A percentile compares a stretch with the other conserved stretches of the same genome.
Evolutionary conservation across 2,329 filamentous ascomycete species (phyloP).

Genomic region (Annulohypoxylon truncatum): DNA sequence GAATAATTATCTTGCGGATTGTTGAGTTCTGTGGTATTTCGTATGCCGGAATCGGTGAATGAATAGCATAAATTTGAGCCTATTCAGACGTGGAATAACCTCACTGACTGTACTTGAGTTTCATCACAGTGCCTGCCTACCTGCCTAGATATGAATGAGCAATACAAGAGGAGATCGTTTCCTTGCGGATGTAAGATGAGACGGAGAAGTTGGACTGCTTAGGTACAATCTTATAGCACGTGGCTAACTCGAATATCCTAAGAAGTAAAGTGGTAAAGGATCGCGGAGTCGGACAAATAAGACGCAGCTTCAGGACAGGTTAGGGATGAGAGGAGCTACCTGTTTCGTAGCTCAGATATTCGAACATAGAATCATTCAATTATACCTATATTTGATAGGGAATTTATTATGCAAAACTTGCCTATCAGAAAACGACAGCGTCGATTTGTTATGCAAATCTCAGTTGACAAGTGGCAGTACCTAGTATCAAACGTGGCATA

Average conservation of each 20-base stretch:
- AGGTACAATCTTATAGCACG: conserved; percentile 25
- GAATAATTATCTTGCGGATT: conserved; percentile 1
- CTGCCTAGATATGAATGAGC: conserved; percentile 3
- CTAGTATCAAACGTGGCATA: conserved; percentile 39
- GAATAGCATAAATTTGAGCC: conserved; percentile 23
- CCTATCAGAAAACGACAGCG: conserved; percentile 30
- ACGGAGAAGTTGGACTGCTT: conserved; percentile 17
- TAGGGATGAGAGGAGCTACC: conserved; percentile 18
- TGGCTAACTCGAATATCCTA: conserved; percentile 16
- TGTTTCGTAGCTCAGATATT: conserved; percentile 13
- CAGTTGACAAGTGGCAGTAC: conserved; percentile 36
- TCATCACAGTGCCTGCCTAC: too few species aligned
- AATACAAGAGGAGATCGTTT: conserved; percentile 16
- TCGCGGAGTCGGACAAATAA: conserved; percentile 31
- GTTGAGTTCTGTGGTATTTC: neutral
- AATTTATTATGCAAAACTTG: conserved; percentile 13
- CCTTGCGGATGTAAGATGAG: conserved; percentile 4
- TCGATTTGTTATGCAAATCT: conserved; percentile 20
- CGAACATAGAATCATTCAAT: neutral
- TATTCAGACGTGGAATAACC: conserved; percentile 23
- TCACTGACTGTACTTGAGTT: too few species aligned
- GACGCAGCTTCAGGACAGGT: conserved; percentile 13
- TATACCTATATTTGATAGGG: conserved; percentile 2
- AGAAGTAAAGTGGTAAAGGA: conserved; percentile 11
- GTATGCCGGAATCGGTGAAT: neutral